Percentiles rank a stretch among this genome's conserved stretches.
phyloP scores from a whole-genome alignment of 805 yeast genomes.

The Ascoidea rubescens region DNA sequence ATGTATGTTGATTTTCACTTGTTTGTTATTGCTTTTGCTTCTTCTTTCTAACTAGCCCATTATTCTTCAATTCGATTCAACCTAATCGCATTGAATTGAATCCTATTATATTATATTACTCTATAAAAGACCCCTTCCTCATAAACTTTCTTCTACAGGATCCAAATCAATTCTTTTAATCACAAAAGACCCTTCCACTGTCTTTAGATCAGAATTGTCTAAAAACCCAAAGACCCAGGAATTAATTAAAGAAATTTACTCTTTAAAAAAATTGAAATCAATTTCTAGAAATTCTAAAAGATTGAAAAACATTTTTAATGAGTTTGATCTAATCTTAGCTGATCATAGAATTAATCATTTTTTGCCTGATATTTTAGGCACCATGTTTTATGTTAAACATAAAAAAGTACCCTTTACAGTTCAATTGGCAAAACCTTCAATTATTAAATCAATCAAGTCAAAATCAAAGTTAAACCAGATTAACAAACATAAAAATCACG shows the following conservation, averaged over 20 bases:
- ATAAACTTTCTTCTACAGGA: slow-evolving; percentile 33
- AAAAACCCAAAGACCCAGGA: slow-evolving; percentile 46
- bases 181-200: slow-evolving; percentile 60
- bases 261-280: slow-evolving; percentile 39
- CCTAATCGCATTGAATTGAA: no score
- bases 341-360: slow-evolving; percentile 56
- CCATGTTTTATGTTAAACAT: slow-evolving; percentile 46
- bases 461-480: slow-evolving; percentile 6
- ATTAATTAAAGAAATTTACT: slow-evolving; percentile 42
- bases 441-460: slow-evolving; percentile 16
- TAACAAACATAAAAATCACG: not conserved
- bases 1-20: slow-evolving; percentile 15
- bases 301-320: slow-evolving; percentile 33
- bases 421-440: slow-evolving; percentile 30
- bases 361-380: slow-evolving; percentile 44
- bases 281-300: slow-evolving; percentile 22
- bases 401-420: slow-evolving; percentile 57
- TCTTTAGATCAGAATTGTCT: slow-evolving; percentile 35
- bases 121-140: slow-evolving; percentile 28
- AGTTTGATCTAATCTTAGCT: slow-evolving; percentile 52
- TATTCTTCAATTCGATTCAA: no score
- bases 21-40: not conserved
- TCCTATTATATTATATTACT: not conserved
- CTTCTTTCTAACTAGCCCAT: no score
- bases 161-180: slow-evolving; percentile 42